Percentiles rank a stretch among this genome's conserved stretches.
Evolutionary conservation across 1,139 yeast genomes (phyloP).

Genomic region (Geotrichum cucujoidarum): DNA sequence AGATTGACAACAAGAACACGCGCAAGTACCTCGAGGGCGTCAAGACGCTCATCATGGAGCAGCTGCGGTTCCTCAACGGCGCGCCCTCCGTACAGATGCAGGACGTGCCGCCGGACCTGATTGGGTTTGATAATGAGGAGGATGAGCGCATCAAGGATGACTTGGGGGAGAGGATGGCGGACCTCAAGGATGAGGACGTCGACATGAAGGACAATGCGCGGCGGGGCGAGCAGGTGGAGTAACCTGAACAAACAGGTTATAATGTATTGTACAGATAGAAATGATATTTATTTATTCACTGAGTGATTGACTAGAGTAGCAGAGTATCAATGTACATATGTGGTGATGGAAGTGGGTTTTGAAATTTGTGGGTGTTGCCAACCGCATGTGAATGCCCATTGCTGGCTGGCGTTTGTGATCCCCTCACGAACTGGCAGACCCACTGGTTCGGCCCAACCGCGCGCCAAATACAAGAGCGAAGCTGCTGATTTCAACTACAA

Average conservation of each 20-base stretch:
- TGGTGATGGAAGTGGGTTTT: too few species aligned
- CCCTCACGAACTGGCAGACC: too few species aligned
- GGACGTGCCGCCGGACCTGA: constrained; percentile 71
- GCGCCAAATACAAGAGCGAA: too few species aligned
- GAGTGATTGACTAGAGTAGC: too few species aligned
- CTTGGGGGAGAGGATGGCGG: constrained; percentile 21
- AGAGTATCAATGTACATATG: too few species aligned
- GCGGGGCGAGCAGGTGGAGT: constrained; percentile 18
- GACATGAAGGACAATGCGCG: constrained; percentile 18
- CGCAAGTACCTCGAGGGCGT: constrained; percentile 80
- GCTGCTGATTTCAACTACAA: too few species aligned
- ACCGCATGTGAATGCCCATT: too few species aligned
- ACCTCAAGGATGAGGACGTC: constrained; percentile 18
- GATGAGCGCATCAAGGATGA: constrained; percentile 23
- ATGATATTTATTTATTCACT: neutral
- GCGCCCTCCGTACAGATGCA: constrained; percentile 96
- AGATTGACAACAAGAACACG: constrained; percentile 81
- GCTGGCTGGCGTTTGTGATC: too few species aligned
- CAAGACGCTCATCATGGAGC: constrained; percentile 71
- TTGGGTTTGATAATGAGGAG: constrained; percentile 17
- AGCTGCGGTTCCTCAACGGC: constrained; percentile 71
- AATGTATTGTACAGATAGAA: too few species aligned
- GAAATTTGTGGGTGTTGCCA: too few species aligned
- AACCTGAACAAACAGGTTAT: neutral
- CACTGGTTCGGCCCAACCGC: too few species aligned